These are phyloP conservation scores for Backusella tuberculispora DNA, from an alignment of 192 early-diverging fungal species.

Conservation along the genomic window DNA sequence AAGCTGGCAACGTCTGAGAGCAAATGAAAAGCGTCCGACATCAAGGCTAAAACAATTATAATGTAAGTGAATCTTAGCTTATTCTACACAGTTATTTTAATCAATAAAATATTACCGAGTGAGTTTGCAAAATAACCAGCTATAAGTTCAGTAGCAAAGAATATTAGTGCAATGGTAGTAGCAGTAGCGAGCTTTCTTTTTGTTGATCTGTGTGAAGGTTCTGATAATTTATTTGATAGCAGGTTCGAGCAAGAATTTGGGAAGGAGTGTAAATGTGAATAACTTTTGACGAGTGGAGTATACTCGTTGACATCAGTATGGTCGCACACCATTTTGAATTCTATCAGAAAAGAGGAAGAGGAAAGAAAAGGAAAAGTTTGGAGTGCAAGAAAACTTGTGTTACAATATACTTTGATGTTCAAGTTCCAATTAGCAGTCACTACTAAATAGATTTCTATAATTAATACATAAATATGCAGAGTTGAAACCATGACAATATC, in stretches of 20 bases:
- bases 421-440: too few relatives aligned
- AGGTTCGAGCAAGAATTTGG: slow-evolving; percentile 27
- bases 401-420: too few relatives aligned
- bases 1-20: slow-evolving; percentile 76
- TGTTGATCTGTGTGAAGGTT: slow-evolving; percentile 12
- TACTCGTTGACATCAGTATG: neutral
- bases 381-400: neutral
- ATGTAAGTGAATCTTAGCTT: neutral
- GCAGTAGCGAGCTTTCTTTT: slow-evolving; percentile 59
- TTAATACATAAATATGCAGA: too few relatives aligned
- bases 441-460: too few relatives aligned
- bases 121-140: slow-evolving; percentile 60
- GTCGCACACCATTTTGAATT: neutral
- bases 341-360: neutral
- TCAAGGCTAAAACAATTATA: slow-evolving; percentile 56
- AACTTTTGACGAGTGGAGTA: neutral
- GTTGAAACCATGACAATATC: too few relatives aligned
- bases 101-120: slow-evolving; percentile 39
- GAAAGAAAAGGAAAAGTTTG: neutral
- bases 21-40: slow-evolving; percentile 78
- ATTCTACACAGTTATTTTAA: too few relatives aligned
- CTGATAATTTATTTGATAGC: slow-evolving; percentile 16
- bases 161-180: slow-evolving; percentile 57
- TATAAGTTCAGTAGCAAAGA: slow-evolving; percentile 67
- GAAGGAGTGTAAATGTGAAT: neutral